Percentiles rank a stretch among this genome's conserved stretches.
These are phyloP conservation scores for Termitomyces sp. DNA, from an alignment of 768 basidiomycete species.

Conservation along the genomic window DNA sequence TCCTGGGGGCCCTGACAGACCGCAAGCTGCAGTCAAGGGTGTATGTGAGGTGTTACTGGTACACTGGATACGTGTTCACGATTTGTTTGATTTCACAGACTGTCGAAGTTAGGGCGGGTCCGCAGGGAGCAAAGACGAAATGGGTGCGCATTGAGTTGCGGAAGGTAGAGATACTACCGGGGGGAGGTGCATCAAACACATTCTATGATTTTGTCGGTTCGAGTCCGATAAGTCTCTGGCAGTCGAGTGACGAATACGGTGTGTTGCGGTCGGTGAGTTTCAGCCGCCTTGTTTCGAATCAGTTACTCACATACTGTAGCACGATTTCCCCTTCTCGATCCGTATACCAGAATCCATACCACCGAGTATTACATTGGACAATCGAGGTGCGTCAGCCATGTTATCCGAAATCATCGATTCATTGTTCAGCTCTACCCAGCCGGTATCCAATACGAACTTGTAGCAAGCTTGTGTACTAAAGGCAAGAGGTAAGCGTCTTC, in stretches of 20 bases:
- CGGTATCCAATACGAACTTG: conserved; percentile 86
- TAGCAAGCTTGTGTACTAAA: conserved; percentile 81
- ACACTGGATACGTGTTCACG: neutral
- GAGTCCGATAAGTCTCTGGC: conserved; percentile 82
- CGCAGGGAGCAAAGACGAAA: conserved; percentile 79
- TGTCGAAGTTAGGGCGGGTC: conserved; percentile 76
- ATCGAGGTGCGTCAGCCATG: conserved; percentile 45
- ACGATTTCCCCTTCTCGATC: conserved; percentile 87
- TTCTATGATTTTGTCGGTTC: conserved; percentile 80
- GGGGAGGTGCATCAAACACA: conserved; percentile 60
- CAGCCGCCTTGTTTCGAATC: conserved; percentile 1
- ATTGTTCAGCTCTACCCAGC: conserved; percentile 33
- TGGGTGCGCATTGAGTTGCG: conserved; percentile 90
- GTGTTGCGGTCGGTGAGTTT: conserved; percentile 59
- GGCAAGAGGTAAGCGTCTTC: conserved; percentile 67
- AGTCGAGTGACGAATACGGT: conserved; percentile 69
- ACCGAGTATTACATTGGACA: conserved; percentile 77
- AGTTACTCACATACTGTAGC: conserved; percentile 33
- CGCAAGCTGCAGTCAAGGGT: conserved; percentile 81
- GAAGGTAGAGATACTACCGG: conserved; percentile 82
- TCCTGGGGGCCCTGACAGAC: conserved; percentile 67
- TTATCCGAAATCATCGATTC: neutral
- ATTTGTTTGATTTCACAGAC: conserved; percentile 45
- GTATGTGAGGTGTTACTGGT: conserved; percentile 42
- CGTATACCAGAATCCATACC: conserved; percentile 92